Evolutionary conservation across 495 filamentous ascomycete genomes (phyloP), one percentile per base, ranked within the genome.

Genomic region (Penicilliopsis zonata): DNA sequence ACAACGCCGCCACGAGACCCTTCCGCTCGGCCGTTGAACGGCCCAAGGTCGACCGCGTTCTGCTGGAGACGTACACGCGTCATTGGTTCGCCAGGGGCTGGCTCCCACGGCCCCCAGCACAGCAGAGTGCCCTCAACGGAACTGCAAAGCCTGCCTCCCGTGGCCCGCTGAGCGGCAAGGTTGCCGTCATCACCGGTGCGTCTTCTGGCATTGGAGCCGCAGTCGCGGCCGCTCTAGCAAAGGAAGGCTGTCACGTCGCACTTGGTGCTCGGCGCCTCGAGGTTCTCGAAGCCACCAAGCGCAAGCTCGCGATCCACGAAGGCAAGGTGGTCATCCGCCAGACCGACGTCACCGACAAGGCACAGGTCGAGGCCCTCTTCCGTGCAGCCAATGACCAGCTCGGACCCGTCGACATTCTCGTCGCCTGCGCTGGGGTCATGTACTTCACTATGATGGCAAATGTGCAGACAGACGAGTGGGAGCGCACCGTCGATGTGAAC

Each of bases 371-470:
- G 30, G 52, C 53, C 0, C 69, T 82, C 17, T 50, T 79, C 23
- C 43, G 52, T 4, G 56, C 61, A 0, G 56, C 76, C 0, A 52
- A 47, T n/a, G 56, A 65, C 4, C 47, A 69, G 37, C 70, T 80
- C 3, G 77, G 77, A 0, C 67, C 73, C 1, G 60, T 79, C 19
- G 76, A 82, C 36, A 76, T 79, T 31, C 55, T 82, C 6, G 67
- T 82, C 17, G 64, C 67, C n/a, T 78, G 73, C 48, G 75, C 77
- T 0, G 77, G 76, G 9, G 77, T 82, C 34, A 82, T 82, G 77
- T 82, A 82, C 51, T 82, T 71, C 52, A 80, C 75, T 10, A 72
- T 80, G 69, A 80, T 82, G 76, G 66, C 71, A 3, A 80, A 82
- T 44, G 58, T 51, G 15, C 60, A 76, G 35, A 66, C 46, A 4